Base-by-base conservation (phyloP, 139 green algal species). In the Ulvella scutata region DNA sequence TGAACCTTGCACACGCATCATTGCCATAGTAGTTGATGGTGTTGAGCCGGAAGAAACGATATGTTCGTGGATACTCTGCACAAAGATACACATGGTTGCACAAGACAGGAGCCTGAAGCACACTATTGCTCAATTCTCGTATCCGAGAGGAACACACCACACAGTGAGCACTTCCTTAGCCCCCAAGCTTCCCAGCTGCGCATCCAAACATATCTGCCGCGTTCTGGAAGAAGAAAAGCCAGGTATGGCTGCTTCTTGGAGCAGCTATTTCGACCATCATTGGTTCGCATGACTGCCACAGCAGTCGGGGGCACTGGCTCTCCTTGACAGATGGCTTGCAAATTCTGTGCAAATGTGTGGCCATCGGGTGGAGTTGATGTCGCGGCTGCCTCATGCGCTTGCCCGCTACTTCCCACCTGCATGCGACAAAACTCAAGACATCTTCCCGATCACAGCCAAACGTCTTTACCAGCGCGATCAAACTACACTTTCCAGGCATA, bases 1-100 rank as follows among this genome's bases (percentile, higher is more conserved):
- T 67, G 51, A 67, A 67, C n/a, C 51, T n/a, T 26, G 51, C 51
- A 26, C 51, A 67, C 51, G 51, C 51, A 26, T 67, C 51, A 26
- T 67, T 67, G 9, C 51, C 51, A 26, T 67, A 67, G 51, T 67
- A 67, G 17, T 67, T 67, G 51, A 67, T 67, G n/a, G 51, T 67
- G 20, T 67, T 67, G 13, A 67, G 51, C 51, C 51, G 51, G 51
- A 67, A 67, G 51, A 67, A 67, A 26, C 51, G 51, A 26, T 67
- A 67, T 29, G 51, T 67, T 13, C 51, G 51, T 26, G 51, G 51
- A 23, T 67, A 67, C 51, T 67, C 51, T 67, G 51, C 2, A 67
- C 51, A 29, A 9, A 26, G 4, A n/a, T 6, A n/a, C 51, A 29
- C 51, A n/a, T n/a, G n/a, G n/a, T n/a, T n/a, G n/a, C n/a, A n/a